Evolutionary conservation across 441 rosid species (phyloP), one percentile per base, ranked within the genome.

Genomic region (Manihot esculenta): DNA sequence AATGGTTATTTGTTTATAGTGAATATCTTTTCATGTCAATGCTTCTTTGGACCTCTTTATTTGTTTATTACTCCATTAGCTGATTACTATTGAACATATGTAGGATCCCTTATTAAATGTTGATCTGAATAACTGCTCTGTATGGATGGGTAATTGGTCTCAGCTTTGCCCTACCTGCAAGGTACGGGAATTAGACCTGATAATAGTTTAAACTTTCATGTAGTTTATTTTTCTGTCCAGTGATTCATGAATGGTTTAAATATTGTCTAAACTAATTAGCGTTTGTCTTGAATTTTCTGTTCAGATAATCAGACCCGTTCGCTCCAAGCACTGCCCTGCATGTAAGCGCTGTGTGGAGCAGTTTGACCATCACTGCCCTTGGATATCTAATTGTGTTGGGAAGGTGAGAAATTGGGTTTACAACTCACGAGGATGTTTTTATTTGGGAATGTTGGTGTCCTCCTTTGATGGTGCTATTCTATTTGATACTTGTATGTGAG

Each of bases 111-210:
- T 94, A 80, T 70, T 90, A 64, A 79, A 79, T 71, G 61, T 89
- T 61, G 91, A 88, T 81, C 79, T 92, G 78, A 90, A 83, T 75
- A 88, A 73, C 71, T 84, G 89, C 70, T 84, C 94, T 21, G 61
- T 71, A 11, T 87, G 94, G 99, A 85, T 76, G 59, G 97, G 98
- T 78, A 88, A 87, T 81, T 94, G 99, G 99, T 91, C 97, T 79
- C 99, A 92, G 73, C 98, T 92, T 66, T 94, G 99, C 83, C 98
- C 99, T 27, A 92, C 98, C 70, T 94, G 99, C 92, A 94, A 92
- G 99, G 99, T 94, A 62, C 76, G 63, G 76, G 65, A 61, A 61
- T 27, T 35, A 59, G 76, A 18, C 64, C 58, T 74, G 8, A 66
- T 30, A n/a, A n/a, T n/a, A n/a, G n/a, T n/a, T n/a, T n/a, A n/a